A percentile compares a stretch with the other conserved stretches of the same genome.
Evolutionary conservation across 257 asterid genomes (phyloP).

Genomic region (Misopates orontium): DNA sequence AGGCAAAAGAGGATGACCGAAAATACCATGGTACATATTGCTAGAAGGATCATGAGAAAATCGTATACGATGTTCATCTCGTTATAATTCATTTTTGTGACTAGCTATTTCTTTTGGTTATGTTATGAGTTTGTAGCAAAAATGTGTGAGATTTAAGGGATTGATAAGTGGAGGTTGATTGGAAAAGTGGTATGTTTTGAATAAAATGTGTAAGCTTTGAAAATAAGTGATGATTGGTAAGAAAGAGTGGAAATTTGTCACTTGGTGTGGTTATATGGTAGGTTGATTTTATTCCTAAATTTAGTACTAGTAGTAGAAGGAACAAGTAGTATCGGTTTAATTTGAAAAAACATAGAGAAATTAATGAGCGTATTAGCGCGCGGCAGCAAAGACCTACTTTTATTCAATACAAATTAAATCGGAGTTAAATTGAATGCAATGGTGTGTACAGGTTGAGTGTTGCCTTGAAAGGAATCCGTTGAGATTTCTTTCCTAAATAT

Average conservation of each 20-base stretch:
- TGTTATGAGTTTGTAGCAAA: neutral
- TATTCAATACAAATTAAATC: too few species aligned
- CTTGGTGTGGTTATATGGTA: constrained; percentile 25
- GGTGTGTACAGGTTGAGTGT: too few species aligned
- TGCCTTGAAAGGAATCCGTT: too few species aligned
- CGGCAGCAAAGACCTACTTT: too few species aligned
- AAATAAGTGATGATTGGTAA: constrained; percentile 28
- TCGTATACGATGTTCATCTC: constrained; percentile 40
- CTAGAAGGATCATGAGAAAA: constrained; percentile 38
- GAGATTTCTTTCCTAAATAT: too few species aligned
- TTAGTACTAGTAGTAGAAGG: too few species aligned
- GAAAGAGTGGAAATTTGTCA: constrained; percentile 18
- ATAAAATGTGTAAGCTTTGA: constrained; percentile 31
- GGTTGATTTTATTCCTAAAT: constrained; percentile 23
- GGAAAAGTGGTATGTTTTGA: constrained; percentile 25
- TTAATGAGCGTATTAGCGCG: too few species aligned
- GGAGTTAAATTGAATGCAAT: too few species aligned
- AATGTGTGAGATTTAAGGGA: constrained; percentile 13
- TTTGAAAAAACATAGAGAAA: too few species aligned
- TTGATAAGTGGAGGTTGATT: constrained; percentile 3
- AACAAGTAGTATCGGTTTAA: too few species aligned
- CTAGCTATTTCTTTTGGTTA: neutral
- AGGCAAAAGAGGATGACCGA: constrained; percentile 36
- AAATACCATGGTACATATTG: constrained; percentile 36
- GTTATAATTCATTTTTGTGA: constrained; percentile 36